Percentiles rank a stretch among this genome's conserved stretches.
These are phyloP conservation scores for Patellaria atrata DNA, from an alignment of 495 filamentous ascomycete species.

Conservation along the genomic window DNA sequence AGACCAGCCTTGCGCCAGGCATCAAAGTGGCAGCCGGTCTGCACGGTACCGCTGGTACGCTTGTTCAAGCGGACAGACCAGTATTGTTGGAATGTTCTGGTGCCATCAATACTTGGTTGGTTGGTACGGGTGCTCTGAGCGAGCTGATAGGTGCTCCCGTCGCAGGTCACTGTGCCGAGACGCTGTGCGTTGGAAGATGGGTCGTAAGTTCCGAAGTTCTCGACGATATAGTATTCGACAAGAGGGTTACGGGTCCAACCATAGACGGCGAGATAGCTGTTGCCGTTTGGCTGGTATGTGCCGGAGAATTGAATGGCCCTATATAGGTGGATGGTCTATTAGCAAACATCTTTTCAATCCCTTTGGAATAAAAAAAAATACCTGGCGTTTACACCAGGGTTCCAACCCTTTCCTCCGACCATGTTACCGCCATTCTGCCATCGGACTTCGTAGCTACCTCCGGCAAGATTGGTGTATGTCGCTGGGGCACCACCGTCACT, in stretches of 20 bases:
- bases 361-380: not conserved
- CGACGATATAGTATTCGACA: constrained; percentile 48
- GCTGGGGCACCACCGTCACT: constrained; percentile 17
- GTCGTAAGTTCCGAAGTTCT: constrained; percentile 42
- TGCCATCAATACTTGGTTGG: constrained; percentile 43
- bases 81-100: constrained; percentile 42
- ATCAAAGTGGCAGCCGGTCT: constrained; percentile 44
- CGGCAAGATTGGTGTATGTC: constrained; percentile 20
- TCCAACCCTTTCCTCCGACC: constrained; percentile 24
- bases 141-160: constrained; percentile 52
- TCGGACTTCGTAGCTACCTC: constrained; percentile 16
- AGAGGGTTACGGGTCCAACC: constrained; percentile 44
- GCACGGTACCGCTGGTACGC: constrained; percentile 36
- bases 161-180: constrained; percentile 40
- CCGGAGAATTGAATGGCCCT: constrained; percentile 33
- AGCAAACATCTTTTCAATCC: not conserved
- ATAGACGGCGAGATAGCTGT: constrained; percentile 43
- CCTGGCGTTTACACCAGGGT: constrained; percentile 16
- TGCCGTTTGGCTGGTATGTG: constrained; percentile 35
- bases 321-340: not conserved
- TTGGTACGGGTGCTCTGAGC: constrained; percentile 43
- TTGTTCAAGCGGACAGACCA: constrained; percentile 38
- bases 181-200: constrained; percentile 33
- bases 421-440: constrained; percentile 20
- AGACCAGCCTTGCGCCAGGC: constrained; percentile 42